A percentile compares a stretch with the other conserved stretches of the same genome.
These are phyloP conservation scores for Sabuloglossum arenarium DNA, from an alignment of 495 filamentous ascomycete species.

Conservation along the genomic window DNA sequence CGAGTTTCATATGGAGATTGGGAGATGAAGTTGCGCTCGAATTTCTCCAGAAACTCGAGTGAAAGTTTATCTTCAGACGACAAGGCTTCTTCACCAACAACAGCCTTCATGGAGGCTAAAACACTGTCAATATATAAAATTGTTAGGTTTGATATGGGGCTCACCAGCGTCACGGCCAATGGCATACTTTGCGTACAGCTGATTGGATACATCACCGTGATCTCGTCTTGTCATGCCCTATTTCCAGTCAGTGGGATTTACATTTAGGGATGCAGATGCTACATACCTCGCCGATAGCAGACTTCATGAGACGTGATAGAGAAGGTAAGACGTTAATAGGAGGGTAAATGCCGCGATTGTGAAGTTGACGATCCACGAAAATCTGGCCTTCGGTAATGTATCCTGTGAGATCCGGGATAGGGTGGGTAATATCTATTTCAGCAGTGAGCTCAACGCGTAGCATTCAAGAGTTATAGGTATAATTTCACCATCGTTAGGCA, in stretches of 20 bases:
- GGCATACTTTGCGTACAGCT: constrained; percentile 98
- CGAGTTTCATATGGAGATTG: constrained; percentile 85
- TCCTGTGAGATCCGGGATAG: constrained; percentile 94
- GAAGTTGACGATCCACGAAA: constrained; percentile 82
- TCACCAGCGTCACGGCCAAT: constrained; percentile 80
- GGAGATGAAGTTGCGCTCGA: constrained; percentile 80
- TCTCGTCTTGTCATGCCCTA: constrained; percentile 77
- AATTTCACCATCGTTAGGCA: constrained; percentile 81
- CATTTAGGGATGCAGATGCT: neutral
- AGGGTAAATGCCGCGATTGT: constrained; percentile 94
- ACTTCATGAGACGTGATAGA: constrained; percentile 98
- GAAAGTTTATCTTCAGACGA: constrained; percentile 93
- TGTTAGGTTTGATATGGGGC: constrained; percentile 3
- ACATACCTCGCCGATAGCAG: constrained; percentile 69
- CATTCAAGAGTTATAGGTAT: neutral
- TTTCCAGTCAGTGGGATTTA: neutral
- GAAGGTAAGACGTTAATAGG: constrained; percentile 98
- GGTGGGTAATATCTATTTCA: constrained; percentile 77
- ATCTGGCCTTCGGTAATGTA: constrained; percentile 99
- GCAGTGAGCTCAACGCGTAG: neutral
- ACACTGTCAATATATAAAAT: neutral
- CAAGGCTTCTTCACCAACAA: constrained; percentile 93
- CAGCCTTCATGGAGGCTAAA: constrained; percentile 89
- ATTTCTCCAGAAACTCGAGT: constrained; percentile 95
- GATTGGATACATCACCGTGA: constrained; percentile 95